Conservation (phyloP, 768 basidiomycete species). For the Calocera viscosa region DNA sequence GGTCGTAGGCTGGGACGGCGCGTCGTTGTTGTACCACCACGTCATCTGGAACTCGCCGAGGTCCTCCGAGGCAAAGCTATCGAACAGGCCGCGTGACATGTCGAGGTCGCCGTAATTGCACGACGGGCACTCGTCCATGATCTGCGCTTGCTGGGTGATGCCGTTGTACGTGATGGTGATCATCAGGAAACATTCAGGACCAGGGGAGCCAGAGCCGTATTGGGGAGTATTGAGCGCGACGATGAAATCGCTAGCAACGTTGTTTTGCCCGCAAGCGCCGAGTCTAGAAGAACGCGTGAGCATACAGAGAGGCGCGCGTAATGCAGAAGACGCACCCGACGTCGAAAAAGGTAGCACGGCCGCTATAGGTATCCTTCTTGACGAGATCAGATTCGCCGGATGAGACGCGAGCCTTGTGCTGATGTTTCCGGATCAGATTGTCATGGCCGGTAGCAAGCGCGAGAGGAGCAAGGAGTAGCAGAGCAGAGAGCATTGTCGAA, state of each 20-base stretch:
- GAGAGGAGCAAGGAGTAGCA: conserved; percentile 5
- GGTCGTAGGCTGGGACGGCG: not conserved
- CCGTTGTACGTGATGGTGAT: conserved; percentile 34
- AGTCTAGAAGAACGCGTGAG: conserved; percentile 9
- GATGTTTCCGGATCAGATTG: not conserved
- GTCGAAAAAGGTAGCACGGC: conserved; percentile 14
- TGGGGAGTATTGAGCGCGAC: conserved; percentile 15
- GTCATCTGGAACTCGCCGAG: conserved; percentile 13
- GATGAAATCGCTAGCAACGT: conserved; percentile 13
- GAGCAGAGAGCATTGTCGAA: not conserved
- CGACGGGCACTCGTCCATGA: conserved; percentile 37
- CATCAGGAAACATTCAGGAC: conserved; percentile 35
- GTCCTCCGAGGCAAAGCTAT: conserved; percentile 27
- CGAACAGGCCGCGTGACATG: conserved; percentile 37
- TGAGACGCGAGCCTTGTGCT: not conserved
- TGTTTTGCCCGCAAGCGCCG: conserved; percentile 15
- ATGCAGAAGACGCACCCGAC: conserved; percentile 4
- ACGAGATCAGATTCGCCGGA: not conserved
- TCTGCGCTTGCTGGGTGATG: conserved; percentile 32
- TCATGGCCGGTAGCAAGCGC: not conserved
- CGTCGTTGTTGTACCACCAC: conserved; percentile 8
- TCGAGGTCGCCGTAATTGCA: conserved; percentile 37
- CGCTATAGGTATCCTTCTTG: conserved; percentile 8
- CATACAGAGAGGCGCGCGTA: not conserved
- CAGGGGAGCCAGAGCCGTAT: conserved; percentile 13